Evolutionary conservation across 2,329 filamentous ascomycete genomes (phyloP).

Genomic region (Arthrobotrys pseudoclavata): DNA sequence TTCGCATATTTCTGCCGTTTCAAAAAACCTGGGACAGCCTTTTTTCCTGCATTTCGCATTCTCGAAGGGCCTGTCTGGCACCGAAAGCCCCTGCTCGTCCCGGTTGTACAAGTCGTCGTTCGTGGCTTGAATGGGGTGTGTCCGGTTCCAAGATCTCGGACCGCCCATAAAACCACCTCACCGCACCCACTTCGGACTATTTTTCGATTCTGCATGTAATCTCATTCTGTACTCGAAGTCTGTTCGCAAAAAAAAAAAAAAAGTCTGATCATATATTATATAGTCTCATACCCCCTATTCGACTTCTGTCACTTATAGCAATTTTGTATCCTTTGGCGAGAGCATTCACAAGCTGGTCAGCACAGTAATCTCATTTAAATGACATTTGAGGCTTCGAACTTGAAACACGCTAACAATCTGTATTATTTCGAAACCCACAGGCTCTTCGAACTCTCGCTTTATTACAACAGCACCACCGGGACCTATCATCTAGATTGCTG

Average conservation of each 20-base stretch:
- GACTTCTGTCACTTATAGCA: slow-evolving; percentile 51
- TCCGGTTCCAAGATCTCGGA: slow-evolving; percentile 58
- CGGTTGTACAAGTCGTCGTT: slow-evolving; percentile 32
- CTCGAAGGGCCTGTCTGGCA: slow-evolving; percentile 42
- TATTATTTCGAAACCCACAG: slow-evolving; percentile 57
- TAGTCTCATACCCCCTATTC: slow-evolving; percentile 58
- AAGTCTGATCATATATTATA: slow-evolving; percentile 53
- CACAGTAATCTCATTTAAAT: slow-evolving; percentile 58
- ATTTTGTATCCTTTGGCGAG: slow-evolving; percentile 58
- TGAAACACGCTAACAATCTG: slow-evolving; percentile 60
- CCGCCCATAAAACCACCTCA: slow-evolving; percentile 58
- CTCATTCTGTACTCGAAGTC: slow-evolving; percentile 29
- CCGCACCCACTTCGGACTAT: slow-evolving; percentile 27
- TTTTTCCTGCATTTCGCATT: slow-evolving; percentile 32
- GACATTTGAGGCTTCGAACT: slow-evolving; percentile 59
- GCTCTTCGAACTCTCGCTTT: slow-evolving; percentile 57
- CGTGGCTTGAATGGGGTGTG: slow-evolving; percentile 57
- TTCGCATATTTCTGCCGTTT: slow-evolving; percentile 57
- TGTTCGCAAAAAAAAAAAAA: slow-evolving; percentile 32
- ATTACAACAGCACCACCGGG: slow-evolving; percentile 59
- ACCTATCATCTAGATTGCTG: slow-evolving; percentile 58
- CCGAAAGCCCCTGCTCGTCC: slow-evolving; percentile 50
- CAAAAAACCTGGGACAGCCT: slow-evolving; percentile 19
- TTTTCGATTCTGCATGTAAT: slow-evolving; percentile 24
- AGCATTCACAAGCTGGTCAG: slow-evolving; percentile 59